Evolutionary conservation across 2,329 filamentous ascomycete species (phyloP), one percentile per base, ranked within the genome.

Genomic region (Epicoccum nigrum): DNA sequence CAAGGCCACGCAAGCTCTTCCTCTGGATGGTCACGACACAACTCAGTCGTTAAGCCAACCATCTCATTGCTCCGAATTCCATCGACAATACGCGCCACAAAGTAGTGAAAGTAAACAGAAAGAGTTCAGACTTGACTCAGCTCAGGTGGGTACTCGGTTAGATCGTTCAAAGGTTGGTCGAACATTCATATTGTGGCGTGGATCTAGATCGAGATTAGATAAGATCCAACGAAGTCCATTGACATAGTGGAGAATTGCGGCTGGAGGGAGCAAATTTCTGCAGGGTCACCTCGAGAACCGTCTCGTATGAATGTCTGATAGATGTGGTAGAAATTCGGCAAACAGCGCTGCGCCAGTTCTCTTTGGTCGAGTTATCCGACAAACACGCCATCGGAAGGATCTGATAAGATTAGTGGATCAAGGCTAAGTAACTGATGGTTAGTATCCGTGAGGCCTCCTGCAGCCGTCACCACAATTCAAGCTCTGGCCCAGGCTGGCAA

Each of bases 161-260:
- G 17, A 17, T 19, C 12, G 19, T n/a, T n/a, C n/a, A n/a, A n/a
- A n/a, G n/a, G n/a, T 34, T 46, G 25, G 17, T 33, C 25, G 42
- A 46, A 33, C 9, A 9, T 33, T 45, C 48, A 19, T 41, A 32
- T 42, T 38, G 31, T 52, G 45, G 44, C 53, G 40, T 30, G 20
- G 41, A 56, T 56, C 53, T 56, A 58, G 56, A 58, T 58, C 46
- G 40, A 56, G 56, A 58, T 58, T 37, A 56, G 49, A 58, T 58
- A 58, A 56, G 34, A 54, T 56, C 16, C 20, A 39, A 42, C 42
- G 19, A 15, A 44, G 27, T 21, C 20, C 31, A 46, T 31, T 19
- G 28, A 27, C 15, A 12, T 4, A 20, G 37, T 45, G 30, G 46
- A 46, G 43, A 13, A 38, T 13, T 16, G 31, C 43, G 38, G 49